These are phyloP conservation scores for Neofusicoccum laricinum DNA, from an alignment of 2,329 filamentous ascomycete species.

Conservation along the genomic window DNA sequence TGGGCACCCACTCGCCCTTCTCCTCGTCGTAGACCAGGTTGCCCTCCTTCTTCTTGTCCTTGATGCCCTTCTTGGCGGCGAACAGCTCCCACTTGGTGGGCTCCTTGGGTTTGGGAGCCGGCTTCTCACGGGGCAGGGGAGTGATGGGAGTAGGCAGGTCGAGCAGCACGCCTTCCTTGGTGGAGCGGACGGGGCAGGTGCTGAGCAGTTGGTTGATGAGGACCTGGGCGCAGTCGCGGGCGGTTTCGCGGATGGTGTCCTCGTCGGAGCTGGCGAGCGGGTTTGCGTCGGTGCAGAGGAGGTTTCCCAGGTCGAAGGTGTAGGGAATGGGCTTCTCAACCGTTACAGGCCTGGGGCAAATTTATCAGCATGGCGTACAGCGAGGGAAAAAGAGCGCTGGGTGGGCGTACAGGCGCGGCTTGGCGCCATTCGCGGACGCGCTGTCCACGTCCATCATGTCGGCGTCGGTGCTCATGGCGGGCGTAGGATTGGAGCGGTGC, in stretches of 20 bases:
- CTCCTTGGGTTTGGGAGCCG: conserved; percentile 74
- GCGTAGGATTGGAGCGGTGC: not conserved
- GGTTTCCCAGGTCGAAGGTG: conserved; percentile 85
- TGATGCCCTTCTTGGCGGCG: conserved; percentile 95
- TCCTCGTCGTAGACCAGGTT: conserved; percentile 83
- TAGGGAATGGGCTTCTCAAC: conserved; percentile 78
- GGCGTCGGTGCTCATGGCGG: conserved; percentile 25
- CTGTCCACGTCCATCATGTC: conserved; percentile 30
- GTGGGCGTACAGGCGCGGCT: conserved; percentile 27
- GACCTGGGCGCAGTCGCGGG: conserved; percentile 85
- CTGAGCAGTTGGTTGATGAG: conserved; percentile 93
- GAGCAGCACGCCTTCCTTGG: conserved; percentile 69
- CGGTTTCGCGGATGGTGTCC: conserved; percentile 65
- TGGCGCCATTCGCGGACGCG: not conserved
- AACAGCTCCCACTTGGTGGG: conserved; percentile 96
- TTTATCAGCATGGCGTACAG: not conserved
- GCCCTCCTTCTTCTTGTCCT: conserved; percentile 77
- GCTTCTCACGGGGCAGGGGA: conserved; percentile 83
- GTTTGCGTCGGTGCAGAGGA: conserved; percentile 84
- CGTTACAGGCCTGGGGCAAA: conserved; percentile 26
- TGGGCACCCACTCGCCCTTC: conserved; percentile 82
- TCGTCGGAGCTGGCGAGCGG: conserved; percentile 67
- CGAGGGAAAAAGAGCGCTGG: not conserved
- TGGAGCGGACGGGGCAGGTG: conserved; percentile 75
- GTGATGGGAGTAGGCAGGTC: conserved; percentile 70